Conservation (phyloP, 1,284 basidiomycete genomes). For the Ceratobasidium sp. region DNA sequence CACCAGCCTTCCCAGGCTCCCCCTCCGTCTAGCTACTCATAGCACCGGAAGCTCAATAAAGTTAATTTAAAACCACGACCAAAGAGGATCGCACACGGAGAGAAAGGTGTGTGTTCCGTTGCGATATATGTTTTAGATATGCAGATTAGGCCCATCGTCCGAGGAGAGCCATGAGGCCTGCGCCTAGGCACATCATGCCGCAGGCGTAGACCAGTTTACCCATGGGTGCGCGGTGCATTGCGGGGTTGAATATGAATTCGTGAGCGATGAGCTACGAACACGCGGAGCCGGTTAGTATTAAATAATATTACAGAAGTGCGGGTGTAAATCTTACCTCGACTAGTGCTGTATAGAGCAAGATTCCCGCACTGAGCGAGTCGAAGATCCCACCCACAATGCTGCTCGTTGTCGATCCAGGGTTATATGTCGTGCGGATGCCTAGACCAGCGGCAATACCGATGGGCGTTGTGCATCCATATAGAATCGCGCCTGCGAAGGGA, state of each 20-base stretch:
- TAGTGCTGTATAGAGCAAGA: slow-evolving; percentile 91
- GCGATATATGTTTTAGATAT: slow-evolving; percentile 24
- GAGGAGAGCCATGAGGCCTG: slow-evolving; percentile 86
- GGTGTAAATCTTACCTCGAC: slow-evolving; percentile 75
- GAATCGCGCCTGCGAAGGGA: slow-evolving; percentile 72
- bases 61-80: slow-evolving; percentile 11
- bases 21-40: slow-evolving; percentile 35
- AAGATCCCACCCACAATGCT: slow-evolving; percentile 86
- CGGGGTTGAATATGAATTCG: slow-evolving; percentile 90
- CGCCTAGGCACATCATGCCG: slow-evolving; percentile 80
- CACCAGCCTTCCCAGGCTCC: slow-evolving; percentile 38
- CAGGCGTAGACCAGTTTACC: slow-evolving; percentile 77
- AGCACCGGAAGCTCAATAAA: slow-evolving; percentile 45
- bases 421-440: slow-evolving; percentile 84
- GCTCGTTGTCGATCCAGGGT: slow-evolving; percentile 80
- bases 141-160: slow-evolving; percentile 80
- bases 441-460: slow-evolving; percentile 88
- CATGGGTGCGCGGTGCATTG: slow-evolving; percentile 80
- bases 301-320: slow-evolving; percentile 36
- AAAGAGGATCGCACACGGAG: slow-evolving; percentile 3
- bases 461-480: slow-evolving; percentile 87
- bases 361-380: slow-evolving; percentile 88
- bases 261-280: slow-evolving; percentile 82
- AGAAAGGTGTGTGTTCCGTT: slow-evolving; percentile 19
- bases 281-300: slow-evolving; percentile 29